These are phyloP conservation scores for Zasmidium citrigriseum DNA, from an alignment of 2,329 filamentous ascomycete genomes.

Conservation along the genomic window DNA sequence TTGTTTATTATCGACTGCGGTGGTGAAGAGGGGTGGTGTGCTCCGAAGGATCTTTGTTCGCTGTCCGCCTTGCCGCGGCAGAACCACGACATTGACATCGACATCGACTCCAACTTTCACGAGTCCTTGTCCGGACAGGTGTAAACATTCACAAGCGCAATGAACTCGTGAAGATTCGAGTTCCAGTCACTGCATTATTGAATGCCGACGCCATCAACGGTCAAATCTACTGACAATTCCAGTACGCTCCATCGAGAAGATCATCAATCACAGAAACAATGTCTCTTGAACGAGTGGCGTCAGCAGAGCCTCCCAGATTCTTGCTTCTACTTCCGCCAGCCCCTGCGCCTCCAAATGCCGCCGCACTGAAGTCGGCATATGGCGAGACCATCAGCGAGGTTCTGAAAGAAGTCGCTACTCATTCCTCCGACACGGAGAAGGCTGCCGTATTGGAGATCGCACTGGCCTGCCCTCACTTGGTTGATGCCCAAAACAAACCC, in stretches of 20 bases:
- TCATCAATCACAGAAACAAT: slow-evolving; percentile 12
- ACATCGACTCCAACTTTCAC: background rate
- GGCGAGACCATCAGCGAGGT: slow-evolving; percentile 44
- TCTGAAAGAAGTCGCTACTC: slow-evolving; percentile 42
- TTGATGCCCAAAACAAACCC: slow-evolving; percentile 50
- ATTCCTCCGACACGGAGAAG: slow-evolving; percentile 30
- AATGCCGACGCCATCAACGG: too few relatives aligned
- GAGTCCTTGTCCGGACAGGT: background rate
- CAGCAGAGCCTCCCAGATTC: slow-evolving; percentile 37
- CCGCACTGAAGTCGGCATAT: slow-evolving; percentile 46
- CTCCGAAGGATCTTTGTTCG: background rate
- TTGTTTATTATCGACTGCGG: background rate
- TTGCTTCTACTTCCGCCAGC: slow-evolving; percentile 50
- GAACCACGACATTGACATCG: background rate
- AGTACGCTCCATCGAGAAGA: background rate
- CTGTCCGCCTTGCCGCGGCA: background rate
- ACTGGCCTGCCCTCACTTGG: slow-evolving; percentile 64
- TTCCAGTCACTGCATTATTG: too few relatives aligned
- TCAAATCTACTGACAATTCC: background rate
- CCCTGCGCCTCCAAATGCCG: slow-evolving; percentile 41
- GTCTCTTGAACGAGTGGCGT: slow-evolving; percentile 7
- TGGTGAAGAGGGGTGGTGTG: background rate
- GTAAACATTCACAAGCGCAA: too few relatives aligned
- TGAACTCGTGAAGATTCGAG: too few relatives aligned
- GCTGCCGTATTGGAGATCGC: slow-evolving; percentile 59